Conservation (phyloP, 345 rosid genomes). For the Corchorus olitorius region DNA sequence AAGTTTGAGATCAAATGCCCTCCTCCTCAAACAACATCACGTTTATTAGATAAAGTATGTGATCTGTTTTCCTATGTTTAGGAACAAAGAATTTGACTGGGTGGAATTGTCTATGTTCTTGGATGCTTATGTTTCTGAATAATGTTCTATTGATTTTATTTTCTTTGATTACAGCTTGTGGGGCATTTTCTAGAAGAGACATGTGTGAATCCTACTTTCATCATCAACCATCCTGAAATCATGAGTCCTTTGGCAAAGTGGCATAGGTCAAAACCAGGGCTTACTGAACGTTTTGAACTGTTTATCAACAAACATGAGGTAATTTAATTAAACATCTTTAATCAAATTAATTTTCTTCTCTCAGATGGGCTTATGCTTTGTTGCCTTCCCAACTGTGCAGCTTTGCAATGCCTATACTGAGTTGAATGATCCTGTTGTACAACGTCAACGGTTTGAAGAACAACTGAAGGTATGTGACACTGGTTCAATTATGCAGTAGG, state of each 20-base stretch:
- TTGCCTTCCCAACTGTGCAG: slow-evolving; percentile 35
- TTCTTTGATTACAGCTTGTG: slow-evolving; percentile 64
- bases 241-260: slow-evolving; percentile 92
- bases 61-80: slow-evolving; percentile 5
- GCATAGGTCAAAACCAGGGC: slow-evolving; percentile 69
- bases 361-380: neutral
- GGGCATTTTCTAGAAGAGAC: slow-evolving; percentile 92
- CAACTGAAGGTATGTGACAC: slow-evolving; percentile 75
- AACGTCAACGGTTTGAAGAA: slow-evolving; percentile 88
- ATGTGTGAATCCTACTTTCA: slow-evolving; percentile 91
- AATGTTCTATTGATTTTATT: neutral
- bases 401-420: slow-evolving; percentile 97
- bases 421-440: slow-evolving; percentile 94
- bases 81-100: neutral
- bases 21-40: slow-evolving; percentile 89
- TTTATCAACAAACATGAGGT: slow-evolving; percentile 94
- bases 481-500: neutral
- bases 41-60: slow-evolving; percentile 84
- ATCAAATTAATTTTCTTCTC: slow-evolving; percentile 3
- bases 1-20: slow-evolving; percentile 86
- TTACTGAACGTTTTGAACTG: slow-evolving; percentile 94
- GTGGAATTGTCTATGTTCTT: neutral
- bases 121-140: neutral
- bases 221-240: slow-evolving; percentile 88
- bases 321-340: slow-evolving; percentile 13